Conservation (phyloP, 2,329 filamentous ascomycete species). For the Rhynchosporium agropyri region DNA sequence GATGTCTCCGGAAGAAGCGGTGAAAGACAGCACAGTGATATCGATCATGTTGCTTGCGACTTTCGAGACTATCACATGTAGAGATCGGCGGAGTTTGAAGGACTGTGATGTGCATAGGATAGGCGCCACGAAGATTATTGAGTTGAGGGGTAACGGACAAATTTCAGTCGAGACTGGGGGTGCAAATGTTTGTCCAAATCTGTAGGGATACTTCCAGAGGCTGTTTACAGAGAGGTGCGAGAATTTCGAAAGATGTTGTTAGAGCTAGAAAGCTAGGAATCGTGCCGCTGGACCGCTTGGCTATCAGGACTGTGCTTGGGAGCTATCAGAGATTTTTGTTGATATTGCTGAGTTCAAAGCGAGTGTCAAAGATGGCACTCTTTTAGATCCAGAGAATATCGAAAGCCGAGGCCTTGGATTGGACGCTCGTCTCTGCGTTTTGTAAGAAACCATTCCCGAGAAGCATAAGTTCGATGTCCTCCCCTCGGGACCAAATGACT, state of each 20-base stretch:
- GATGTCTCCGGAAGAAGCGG: background rate
- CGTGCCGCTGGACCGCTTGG: background rate
- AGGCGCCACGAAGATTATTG: background rate
- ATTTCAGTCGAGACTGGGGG: background rate
- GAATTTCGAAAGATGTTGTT: background rate
- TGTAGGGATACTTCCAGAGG: background rate
- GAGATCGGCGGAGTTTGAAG: background rate
- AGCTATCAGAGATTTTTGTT: background rate
- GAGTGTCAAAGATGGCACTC: background rate
- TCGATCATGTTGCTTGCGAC: constrained; percentile 10
- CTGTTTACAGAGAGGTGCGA: background rate
- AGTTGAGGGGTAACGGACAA: background rate
- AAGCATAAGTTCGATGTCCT: background rate
- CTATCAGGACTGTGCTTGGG: background rate
- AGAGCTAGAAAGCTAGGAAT: background rate
- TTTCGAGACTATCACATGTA: constrained; percentile 11
- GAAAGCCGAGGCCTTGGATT: background rate
- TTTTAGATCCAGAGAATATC: background rate
- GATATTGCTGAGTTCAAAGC: background rate
- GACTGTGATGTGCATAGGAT: constrained; percentile 7
- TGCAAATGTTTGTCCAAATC: constrained; percentile 8
- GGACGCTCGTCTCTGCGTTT: background rate
- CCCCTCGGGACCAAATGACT: too few relatives aligned
- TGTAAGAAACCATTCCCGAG: background rate
- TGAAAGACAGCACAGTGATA: constrained; percentile 8